Conservation (phyloP, 805 yeast species). For the Cyberlindnera xylosilytica region DNA sequence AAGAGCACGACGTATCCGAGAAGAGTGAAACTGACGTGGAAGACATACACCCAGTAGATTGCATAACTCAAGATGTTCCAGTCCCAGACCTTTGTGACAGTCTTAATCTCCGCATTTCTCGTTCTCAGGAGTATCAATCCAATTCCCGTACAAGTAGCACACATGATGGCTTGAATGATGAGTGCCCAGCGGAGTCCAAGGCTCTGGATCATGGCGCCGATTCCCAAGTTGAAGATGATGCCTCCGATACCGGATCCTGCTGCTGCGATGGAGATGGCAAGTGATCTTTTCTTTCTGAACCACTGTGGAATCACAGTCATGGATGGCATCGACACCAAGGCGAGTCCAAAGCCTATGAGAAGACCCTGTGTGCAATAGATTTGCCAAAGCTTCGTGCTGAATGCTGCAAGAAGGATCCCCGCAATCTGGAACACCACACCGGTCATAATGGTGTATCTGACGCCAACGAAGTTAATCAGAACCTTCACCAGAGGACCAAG, state of each 20-base stretch:
- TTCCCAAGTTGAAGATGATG: slow-evolving; percentile 36
- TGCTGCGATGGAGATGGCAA: slow-evolving; percentile 37
- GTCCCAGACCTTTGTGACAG: slow-evolving; percentile 41
- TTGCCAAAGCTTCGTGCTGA: slow-evolving; percentile 58
- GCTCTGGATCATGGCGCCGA: slow-evolving; percentile 32
- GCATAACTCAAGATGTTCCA: slow-evolving; percentile 33
- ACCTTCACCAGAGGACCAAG: slow-evolving; percentile 49
- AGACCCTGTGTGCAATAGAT: slow-evolving; percentile 67
- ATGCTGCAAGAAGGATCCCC: slow-evolving; percentile 60
- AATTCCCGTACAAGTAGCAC: slow-evolving; percentile 32
- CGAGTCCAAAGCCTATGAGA: slow-evolving; percentile 49
- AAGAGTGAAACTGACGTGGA: slow-evolving; percentile 45
- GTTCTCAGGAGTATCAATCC: slow-evolving; percentile 37
- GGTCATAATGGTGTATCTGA: slow-evolving; percentile 39
- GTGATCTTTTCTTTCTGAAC: slow-evolving; percentile 60
- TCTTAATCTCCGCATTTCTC: slow-evolving; percentile 35
- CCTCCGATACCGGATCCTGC: slow-evolving; percentile 45
- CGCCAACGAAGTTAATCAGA: slow-evolving; percentile 30
- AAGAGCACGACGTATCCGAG: slow-evolving; percentile 60
- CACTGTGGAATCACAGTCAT: slow-evolving; percentile 64
- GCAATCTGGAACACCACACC: slow-evolving; percentile 53
- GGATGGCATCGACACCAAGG: slow-evolving; percentile 55
- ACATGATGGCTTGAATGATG: slow-evolving; percentile 36
- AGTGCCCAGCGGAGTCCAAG: slow-evolving; percentile 34
- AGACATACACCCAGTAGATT: slow-evolving; percentile 40